phyloP scores from a whole-genome alignment of 1,139 yeast genomes.

The Sugiyamaella novakii region DNA sequence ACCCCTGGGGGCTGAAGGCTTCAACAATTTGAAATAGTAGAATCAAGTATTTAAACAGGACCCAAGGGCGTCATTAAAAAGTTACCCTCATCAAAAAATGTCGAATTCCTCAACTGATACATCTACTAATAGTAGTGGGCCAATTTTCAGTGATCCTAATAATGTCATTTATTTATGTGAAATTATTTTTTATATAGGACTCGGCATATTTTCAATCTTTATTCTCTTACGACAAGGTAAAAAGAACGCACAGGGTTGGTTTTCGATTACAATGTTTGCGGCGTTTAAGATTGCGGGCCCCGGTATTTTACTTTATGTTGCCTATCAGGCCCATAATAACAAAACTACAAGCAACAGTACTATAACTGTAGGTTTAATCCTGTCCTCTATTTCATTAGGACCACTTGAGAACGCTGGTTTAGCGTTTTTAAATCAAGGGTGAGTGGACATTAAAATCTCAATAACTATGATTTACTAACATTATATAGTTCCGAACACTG shows the following conservation, averaged over 20 bases:
- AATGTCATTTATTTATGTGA: conserved; percentile 18
- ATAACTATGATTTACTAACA: background rate
- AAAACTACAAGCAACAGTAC: conserved; percentile 13
- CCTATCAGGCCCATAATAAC: conserved; percentile 10
- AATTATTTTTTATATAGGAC: conserved; percentile 13
- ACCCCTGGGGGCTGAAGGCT: no score
- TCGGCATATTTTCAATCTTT: conserved; percentile 3
- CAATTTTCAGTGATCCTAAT: conserved; percentile 9
- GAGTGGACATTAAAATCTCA: conserved; percentile 2
- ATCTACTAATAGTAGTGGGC: background rate
- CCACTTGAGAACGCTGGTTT: conserved; percentile 24
- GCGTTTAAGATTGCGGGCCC: conserved; percentile 21
- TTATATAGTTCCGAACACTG: conserved; percentile 9
- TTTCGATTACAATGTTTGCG: conserved; percentile 14
- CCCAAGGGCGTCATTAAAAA: no score
- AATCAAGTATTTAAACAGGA: no score
- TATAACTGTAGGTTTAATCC: conserved; percentile 21
- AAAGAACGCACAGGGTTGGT: conserved; percentile 21
- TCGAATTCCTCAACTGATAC: background rate
- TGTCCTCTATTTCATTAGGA: conserved; percentile 24
- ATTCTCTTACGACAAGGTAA: conserved; percentile 6
- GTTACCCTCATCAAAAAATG: no score
- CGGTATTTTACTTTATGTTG: conserved; percentile 19
- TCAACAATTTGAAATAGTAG: no score
- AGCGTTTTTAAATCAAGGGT: conserved; percentile 16